Conservation (phyloP, 495 filamentous ascomycete genomes). For the Xylona heveae region DNA sequence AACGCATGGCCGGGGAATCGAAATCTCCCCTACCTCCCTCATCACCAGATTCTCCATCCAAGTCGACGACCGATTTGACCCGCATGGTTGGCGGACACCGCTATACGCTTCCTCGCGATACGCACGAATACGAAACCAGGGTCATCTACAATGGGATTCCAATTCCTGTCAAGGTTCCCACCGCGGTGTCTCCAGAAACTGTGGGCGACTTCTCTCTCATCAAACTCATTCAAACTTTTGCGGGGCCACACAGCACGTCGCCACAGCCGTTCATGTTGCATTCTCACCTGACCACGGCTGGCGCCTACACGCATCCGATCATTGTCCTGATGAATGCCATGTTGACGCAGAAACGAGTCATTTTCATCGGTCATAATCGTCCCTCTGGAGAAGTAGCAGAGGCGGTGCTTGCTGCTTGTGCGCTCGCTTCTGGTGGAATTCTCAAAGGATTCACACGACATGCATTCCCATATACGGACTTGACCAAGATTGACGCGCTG, state of each 20-base stretch:
- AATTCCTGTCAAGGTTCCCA: conserved; percentile 87
- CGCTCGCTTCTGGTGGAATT: conserved; percentile 86
- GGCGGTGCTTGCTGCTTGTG: conserved; percentile 82
- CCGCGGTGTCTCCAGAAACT: conserved; percentile 80
- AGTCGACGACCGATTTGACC: conserved; percentile 20
- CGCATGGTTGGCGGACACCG: conserved; percentile 27
- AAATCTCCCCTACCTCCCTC: conserved; percentile 5
- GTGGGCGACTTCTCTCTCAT: conserved; percentile 96
- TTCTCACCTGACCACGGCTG: conserved; percentile 82
- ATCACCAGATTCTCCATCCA: conserved; percentile 13
- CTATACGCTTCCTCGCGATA: conserved; percentile 67
- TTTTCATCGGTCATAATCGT: conserved; percentile 88
- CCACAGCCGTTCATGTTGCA: conserved; percentile 79
- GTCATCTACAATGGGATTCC: conserved; percentile 91
- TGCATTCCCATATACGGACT: conserved; percentile 95
- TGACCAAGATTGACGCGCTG: conserved; percentile 94
- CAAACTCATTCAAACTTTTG: conserved; percentile 89
- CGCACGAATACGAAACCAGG: conserved; percentile 88
- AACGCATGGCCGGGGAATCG: conserved; percentile 28
- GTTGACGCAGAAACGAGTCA: conserved; percentile 87
- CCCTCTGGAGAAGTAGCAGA: conserved; percentile 90
- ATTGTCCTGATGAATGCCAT: conserved; percentile 63
- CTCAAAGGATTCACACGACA: conserved; percentile 88
- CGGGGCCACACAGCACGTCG: conserved; percentile 51
- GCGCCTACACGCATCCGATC: conserved; percentile 55